phyloP scores from a whole-genome alignment of 352 stramenopile species.

The Phytopythium kandeliae region DNA sequence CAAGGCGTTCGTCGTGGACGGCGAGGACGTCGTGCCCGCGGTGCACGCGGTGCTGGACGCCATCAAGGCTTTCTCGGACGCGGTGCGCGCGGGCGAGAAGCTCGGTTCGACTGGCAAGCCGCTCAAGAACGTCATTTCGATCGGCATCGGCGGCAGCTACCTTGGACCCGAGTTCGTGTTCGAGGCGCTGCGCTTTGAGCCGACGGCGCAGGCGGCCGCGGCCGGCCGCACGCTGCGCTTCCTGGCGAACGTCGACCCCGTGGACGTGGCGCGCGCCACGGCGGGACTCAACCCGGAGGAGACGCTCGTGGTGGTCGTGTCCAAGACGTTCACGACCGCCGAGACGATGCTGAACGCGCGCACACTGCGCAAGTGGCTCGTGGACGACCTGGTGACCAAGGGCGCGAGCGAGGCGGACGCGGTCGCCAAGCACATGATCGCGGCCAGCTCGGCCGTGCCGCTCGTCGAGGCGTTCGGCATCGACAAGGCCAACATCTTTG shows the following conservation, averaged over 20 bases:
- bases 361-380: constrained; percentile 94
- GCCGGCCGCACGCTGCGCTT: constrained; percentile 92
- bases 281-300: constrained; percentile 92
- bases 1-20: constrained; percentile 90
- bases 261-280: constrained; percentile 92
- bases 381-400: constrained; percentile 89
- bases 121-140: constrained; percentile 94
- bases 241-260: constrained; percentile 97
- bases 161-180: constrained; percentile 97
- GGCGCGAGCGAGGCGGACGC: constrained; percentile 77
- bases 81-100: constrained; percentile 84
- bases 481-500: constrained; percentile 94
- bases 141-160: constrained; percentile 96
- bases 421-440: constrained; percentile 93
- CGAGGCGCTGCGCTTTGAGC: constrained; percentile 89
- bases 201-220: constrained; percentile 73
- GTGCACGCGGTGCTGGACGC: constrained; percentile 94
- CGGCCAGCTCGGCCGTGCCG: constrained; percentile 74
- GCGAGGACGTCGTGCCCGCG: constrained; percentile 93
- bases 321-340: constrained; percentile 98
- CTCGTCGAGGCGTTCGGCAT: constrained; percentile 94
- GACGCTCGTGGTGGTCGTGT: constrained; percentile 96
- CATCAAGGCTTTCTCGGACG: constrained; percentile 91
- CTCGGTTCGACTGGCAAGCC: constrained; percentile 92
- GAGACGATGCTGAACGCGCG: constrained; percentile 99